Percentiles rank a stretch among this genome's conserved stretches.
Conservation (phyloP, 2,329 filamentous ascomycete species). For the Fusarium xyrophilum region DNA sequence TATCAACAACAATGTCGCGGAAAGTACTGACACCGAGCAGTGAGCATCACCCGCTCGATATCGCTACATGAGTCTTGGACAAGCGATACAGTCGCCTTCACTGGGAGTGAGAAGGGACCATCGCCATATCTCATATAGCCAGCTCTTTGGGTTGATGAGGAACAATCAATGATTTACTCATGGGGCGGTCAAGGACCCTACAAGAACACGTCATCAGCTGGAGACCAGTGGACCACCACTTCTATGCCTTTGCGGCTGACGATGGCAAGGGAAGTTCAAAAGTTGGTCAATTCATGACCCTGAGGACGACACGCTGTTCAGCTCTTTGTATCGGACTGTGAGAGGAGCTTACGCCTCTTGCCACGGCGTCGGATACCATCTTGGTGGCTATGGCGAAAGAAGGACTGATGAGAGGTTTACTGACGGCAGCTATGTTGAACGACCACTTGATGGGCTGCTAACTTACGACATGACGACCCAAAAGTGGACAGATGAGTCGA, state of each 20-base stretch:
- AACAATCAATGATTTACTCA: background rate
- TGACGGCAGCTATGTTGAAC: background rate
- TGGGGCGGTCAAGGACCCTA: background rate
- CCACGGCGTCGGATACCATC: background rate
- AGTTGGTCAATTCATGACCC: background rate
- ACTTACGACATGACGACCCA: background rate
- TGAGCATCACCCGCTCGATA: background rate
- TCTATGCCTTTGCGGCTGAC: background rate
- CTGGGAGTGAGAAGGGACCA: background rate
- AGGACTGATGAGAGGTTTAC: background rate
- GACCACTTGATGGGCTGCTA: background rate
- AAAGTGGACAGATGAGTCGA: background rate
- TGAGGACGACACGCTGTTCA: background rate
- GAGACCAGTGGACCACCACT: background rate
- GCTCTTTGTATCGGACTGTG: background rate
- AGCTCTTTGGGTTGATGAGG: background rate
- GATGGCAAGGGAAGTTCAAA: background rate
- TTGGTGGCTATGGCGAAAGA: background rate
- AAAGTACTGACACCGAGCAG: background rate
- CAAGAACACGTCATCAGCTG: background rate
- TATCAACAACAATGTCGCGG: accelerated
- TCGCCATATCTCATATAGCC: background rate
- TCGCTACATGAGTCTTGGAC: background rate
- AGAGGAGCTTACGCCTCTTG: background rate
- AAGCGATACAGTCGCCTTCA: background rate